Evolutionary conservation across 2,329 filamentous ascomycete species (phyloP), one percentile per base, ranked within the genome.

Genomic region (Diaporthe citriasiana): DNA sequence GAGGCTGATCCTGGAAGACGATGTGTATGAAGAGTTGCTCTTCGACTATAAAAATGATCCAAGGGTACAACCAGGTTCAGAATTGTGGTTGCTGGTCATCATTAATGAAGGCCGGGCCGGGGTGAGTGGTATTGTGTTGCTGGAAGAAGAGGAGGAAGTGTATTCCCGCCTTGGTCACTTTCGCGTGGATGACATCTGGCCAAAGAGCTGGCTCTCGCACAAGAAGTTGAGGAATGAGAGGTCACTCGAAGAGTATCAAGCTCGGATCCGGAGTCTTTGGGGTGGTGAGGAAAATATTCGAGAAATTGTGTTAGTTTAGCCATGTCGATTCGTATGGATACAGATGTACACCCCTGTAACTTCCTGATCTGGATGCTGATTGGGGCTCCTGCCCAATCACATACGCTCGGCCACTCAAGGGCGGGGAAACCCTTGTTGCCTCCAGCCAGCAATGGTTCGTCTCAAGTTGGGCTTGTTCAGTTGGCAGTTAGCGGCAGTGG

Each of bases 311-410:
- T n/a, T 50, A 15, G 8, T 50, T n/a, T 50, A 50, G 45, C 4
- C 22, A 25, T 50, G 22, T 50, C 22, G 8, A n/a, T 10, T 15
- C 22, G 19, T 47, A 6, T 22, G 3, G 19, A 42, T 15, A 15
- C 25, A 40, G 30, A 30, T 15, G 45, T 38, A 55, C 51, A 72
- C 69, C 66, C 73, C 40, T 53, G 63, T 25, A 38, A 53, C 47
- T 74, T 73, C 73, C 73, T 51, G 65, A 73, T 70, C 55, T 25
- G 70, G 73, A 53, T 30, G 30, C 35, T 33, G 22, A 22, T 17
- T 17, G 47, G 27, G 27, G 33, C n/a, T 65, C 35, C 40, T 33
- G 40, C 45, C 73, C 73, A 73, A 73, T 73, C 73, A 47, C n/a
- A 73, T 7, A 3, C 38, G 19, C 5, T 42, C 38, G 3, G 10